Conservation (phyloP, 2,329 filamentous ascomycete genomes). For the Beauveria asiatica region DNA sequence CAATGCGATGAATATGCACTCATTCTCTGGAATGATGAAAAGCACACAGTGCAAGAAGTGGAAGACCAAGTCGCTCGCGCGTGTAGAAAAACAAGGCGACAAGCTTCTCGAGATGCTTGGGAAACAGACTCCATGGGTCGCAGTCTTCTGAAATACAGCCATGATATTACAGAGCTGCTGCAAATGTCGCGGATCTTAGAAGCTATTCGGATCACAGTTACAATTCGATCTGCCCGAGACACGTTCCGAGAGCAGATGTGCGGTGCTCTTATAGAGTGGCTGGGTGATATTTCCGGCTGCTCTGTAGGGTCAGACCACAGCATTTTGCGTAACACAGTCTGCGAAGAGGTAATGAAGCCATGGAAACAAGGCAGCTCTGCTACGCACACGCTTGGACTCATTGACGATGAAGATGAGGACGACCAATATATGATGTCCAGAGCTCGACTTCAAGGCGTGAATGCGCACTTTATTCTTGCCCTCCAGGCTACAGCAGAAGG, state of each 20-base stretch:
- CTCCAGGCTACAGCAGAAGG: slow-evolving; percentile 27
- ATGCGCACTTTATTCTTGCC: slow-evolving; percentile 29
- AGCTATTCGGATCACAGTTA: slow-evolving; percentile 92
- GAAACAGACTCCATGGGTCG: slow-evolving; percentile 86
- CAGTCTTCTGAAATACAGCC: slow-evolving; percentile 70
- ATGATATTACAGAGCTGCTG: slow-evolving; percentile 64
- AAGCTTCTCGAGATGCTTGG: slow-evolving; percentile 67
- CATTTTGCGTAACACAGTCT: slow-evolving; percentile 73
- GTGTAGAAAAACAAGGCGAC: slow-evolving; percentile 62
- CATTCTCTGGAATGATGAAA: slow-evolving; percentile 96
- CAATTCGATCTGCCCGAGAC: slow-evolving; percentile 84
- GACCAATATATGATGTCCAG: slow-evolving; percentile 36
- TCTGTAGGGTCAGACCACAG: slow-evolving; percentile 71
- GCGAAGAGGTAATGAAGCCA: slow-evolving; percentile 80
- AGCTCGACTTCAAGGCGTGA: slow-evolving; percentile 23
- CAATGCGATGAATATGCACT: slow-evolving; percentile 62
- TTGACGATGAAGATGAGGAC: slow-evolving; percentile 38
- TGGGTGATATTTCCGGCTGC: slow-evolving; percentile 85
- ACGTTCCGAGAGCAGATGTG: slow-evolving; percentile 99
- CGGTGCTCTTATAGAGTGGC: slow-evolving; percentile 93
- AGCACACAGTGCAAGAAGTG: slow-evolving; percentile 91
- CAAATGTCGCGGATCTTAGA: slow-evolving; percentile 79
- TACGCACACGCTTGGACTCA: slow-evolving; percentile 51
- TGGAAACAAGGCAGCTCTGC: slow-evolving; percentile 84
- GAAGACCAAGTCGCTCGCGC: slow-evolving; percentile 83